Conservation (phyloP, 2,329 filamentous ascomycete genomes). For the Trichoderma polysporum region DNA sequence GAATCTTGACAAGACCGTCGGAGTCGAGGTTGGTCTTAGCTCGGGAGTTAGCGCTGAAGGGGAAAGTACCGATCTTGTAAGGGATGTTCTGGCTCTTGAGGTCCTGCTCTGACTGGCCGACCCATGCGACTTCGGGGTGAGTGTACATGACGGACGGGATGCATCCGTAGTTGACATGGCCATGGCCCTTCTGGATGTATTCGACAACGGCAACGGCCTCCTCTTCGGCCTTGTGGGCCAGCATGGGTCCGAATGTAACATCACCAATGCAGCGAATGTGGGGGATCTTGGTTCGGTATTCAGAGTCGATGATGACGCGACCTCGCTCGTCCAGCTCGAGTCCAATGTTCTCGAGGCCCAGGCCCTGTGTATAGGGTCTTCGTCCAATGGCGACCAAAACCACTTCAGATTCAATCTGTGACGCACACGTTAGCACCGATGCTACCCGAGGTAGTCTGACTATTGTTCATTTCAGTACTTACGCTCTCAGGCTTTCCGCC, state of each 20-base stretch:
- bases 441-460: neutral
- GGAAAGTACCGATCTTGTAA: conserved; percentile 92
- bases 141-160: conserved; percentile 99
- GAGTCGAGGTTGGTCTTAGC: conserved; percentile 98
- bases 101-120: conserved; percentile 95
- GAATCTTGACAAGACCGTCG: conserved; percentile 95
- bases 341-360: conserved; percentile 91
- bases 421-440: conserved; percentile 25
- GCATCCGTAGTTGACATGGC: conserved; percentile 97
- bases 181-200: conserved; percentile 96
- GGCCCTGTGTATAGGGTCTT: conserved; percentile 86
- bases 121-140: conserved; percentile 97
- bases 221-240: conserved; percentile 99
- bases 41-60: conserved; percentile 96
- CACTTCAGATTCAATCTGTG: conserved; percentile 87
- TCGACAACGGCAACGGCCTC: conserved; percentile 93
- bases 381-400: conserved; percentile 96
- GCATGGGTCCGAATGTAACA: conserved; percentile 96
- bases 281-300: conserved; percentile 96
- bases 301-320: conserved; percentile 93
- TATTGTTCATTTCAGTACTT: conserved; percentile 38
- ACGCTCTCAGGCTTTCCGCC: conserved; percentile 92
- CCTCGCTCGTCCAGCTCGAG: conserved; percentile 90
- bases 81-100: conserved; percentile 86
- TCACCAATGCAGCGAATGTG: conserved; percentile 98